phyloP scores from a whole-genome alignment of 1,139 yeast genomes.

The Yamadazyma pseudoaaseri region DNA sequence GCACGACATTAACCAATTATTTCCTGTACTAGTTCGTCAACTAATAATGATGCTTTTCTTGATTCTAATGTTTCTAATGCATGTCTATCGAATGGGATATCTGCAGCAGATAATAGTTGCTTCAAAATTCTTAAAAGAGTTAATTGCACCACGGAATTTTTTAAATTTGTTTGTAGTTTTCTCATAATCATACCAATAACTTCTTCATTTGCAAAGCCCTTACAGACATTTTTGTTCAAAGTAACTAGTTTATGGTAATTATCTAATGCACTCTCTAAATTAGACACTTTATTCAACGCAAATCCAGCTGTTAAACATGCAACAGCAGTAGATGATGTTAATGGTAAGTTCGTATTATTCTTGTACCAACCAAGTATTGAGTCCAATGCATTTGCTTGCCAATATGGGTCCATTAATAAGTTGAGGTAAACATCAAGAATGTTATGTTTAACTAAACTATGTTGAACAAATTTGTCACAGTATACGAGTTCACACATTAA shows the following conservation, averaged over 20 bases:
- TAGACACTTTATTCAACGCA: slow-evolving; percentile 37
- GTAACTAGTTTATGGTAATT: slow-evolving; percentile 36
- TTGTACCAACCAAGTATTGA: slow-evolving; percentile 47
- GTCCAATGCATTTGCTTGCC: slow-evolving; percentile 71
- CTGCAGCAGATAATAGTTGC: slow-evolving; percentile 15
- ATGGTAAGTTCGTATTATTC: slow-evolving; percentile 26
- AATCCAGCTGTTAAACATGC: slow-evolving; percentile 40
- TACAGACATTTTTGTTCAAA: slow-evolving; percentile 19
- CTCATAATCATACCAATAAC: slow-evolving; percentile 27
- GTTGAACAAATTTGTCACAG: slow-evolving; percentile 41
- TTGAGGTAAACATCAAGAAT: slow-evolving; percentile 48
- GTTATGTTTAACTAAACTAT: slow-evolving; percentile 34
- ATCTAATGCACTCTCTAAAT: slow-evolving; percentile 41
- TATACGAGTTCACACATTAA: slow-evolving; percentile 62
- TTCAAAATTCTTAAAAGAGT: slow-evolving; percentile 33
- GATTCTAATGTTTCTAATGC: slow-evolving; percentile 20
- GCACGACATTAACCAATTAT: slow-evolving; percentile 12
- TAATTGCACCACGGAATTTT: slow-evolving; percentile 40
- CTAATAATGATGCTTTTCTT: slow-evolving; percentile 32
- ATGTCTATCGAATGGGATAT: slow-evolving; percentile 6
- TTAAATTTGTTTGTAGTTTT: slow-evolving; percentile 26
- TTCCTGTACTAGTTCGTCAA: slow-evolving; percentile 35
- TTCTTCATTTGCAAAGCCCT: slow-evolving; percentile 24
- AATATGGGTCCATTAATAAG: slow-evolving; percentile 57
- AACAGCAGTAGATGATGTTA: slow-evolving; percentile 24